phyloP scores from a whole-genome alignment of 768 basidiomycete species.

The Xerocomus spinulosus region DNA sequence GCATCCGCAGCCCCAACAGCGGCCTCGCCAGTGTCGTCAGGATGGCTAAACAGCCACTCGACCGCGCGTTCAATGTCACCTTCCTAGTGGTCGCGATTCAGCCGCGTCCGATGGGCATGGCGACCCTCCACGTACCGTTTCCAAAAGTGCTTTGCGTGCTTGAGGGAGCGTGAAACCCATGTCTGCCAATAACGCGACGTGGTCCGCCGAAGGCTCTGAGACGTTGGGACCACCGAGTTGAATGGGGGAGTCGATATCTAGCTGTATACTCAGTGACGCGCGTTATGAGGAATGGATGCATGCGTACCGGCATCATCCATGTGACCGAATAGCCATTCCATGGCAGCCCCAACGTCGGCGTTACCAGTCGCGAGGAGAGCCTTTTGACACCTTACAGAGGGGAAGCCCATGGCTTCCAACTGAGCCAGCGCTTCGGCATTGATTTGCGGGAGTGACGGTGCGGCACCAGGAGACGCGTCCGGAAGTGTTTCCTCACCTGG shows the following conservation, averaged over 20 bases:
- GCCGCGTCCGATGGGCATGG: not conserved
- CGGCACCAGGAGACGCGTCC: constrained; percentile 41
- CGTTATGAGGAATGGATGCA: not conserved
- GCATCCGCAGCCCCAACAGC: too few relatives aligned
- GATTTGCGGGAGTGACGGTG: constrained; percentile 54
- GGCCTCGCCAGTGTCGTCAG: constrained; percentile 77
- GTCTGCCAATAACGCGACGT: constrained; percentile 69
- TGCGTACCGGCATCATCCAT: constrained; percentile 86
- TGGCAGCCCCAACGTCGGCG: constrained; percentile 69
- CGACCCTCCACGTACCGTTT: constrained; percentile 57
- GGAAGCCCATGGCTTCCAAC: constrained; percentile 91
- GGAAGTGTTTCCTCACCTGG: constrained; percentile 66
- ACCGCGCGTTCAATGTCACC: constrained; percentile 82
- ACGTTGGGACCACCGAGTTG: constrained; percentile 27
- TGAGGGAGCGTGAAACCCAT: constrained; percentile 91
- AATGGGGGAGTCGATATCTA: constrained; percentile 87
- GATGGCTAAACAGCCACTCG: constrained; percentile 95
- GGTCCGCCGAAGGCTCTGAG: constrained; percentile 62
- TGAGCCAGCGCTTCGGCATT: constrained; percentile 69
- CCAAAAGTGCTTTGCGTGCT: constrained; percentile 78
- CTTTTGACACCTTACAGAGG: constrained; percentile 77
- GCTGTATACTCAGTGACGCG: not conserved
- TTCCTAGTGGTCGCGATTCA: constrained; percentile 39
- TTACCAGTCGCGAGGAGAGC: constrained; percentile 87
- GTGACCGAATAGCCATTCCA: constrained; percentile 94